Evolutionary conservation across 495 filamentous ascomycete genomes (phyloP).

Genomic region (Aspergillus baeticus): DNA sequence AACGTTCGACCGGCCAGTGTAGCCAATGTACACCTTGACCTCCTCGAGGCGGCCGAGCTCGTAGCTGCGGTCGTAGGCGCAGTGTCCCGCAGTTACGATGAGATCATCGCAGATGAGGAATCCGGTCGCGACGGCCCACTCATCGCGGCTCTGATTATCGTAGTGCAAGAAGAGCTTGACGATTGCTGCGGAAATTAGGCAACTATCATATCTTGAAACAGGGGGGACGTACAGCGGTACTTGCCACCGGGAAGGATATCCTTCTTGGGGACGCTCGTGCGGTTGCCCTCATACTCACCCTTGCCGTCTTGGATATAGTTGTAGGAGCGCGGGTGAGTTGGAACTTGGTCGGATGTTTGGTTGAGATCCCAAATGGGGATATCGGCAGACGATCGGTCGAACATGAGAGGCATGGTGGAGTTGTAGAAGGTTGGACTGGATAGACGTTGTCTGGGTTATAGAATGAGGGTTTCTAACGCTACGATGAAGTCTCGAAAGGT

Average conservation of each 20-base stretch:
- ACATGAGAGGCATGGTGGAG: not conserved
- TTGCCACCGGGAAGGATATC: constrained; percentile 1
- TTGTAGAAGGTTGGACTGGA: not conserved
- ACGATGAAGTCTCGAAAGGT: too few species aligned
- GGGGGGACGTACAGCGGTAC: not conserved
- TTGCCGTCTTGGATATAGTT: not conserved
- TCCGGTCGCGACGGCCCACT: not conserved
- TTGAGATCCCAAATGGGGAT: not conserved
- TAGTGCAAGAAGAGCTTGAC: not conserved
- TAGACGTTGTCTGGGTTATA: not conserved
- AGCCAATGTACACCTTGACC: not conserved
- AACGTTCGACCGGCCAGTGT: not conserved
- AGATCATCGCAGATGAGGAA: not conserved
- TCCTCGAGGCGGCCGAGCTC: not conserved
- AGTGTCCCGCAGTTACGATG: not conserved
- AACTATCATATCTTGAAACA: not conserved
- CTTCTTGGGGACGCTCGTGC: not conserved
- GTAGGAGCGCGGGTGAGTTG: not conserved
- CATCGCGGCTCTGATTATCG: not conserved
- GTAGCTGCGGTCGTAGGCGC: not conserved
- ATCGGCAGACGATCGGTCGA: not conserved
- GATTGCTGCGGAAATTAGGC: not conserved
- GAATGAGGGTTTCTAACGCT: too few species aligned
- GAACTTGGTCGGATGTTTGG: not conserved
- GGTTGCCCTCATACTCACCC: not conserved